phyloP scores from a whole-genome alignment of 345 rosid species.

The Gossypium raimondii region DNA sequence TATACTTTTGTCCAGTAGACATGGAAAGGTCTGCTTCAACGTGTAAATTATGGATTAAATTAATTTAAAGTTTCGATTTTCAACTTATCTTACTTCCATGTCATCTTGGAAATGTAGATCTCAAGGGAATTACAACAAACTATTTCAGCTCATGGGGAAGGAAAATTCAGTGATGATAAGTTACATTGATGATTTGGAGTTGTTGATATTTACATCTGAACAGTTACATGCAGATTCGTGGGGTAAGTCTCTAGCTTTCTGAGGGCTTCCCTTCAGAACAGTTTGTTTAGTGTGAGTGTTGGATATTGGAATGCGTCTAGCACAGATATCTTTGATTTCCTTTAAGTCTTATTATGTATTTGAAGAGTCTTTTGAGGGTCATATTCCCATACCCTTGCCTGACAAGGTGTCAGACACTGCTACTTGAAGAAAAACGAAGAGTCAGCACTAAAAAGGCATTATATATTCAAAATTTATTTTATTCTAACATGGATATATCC shows the following conservation, averaged over 20 bases:
- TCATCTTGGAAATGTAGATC: conserved; percentile 27
- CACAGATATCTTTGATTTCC: not conserved
- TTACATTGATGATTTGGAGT: conserved; percentile 38
- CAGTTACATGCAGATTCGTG: conserved; percentile 41
- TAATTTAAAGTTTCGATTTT: conserved; percentile 3
- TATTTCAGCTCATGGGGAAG: conserved; percentile 36
- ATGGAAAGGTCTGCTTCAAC: conserved; percentile 41
- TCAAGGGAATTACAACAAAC: conserved; percentile 20
- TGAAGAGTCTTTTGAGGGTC: not conserved
- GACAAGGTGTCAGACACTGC: too few species aligned
- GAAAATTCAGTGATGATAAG: conserved; percentile 37
- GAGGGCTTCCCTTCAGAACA: not conserved
- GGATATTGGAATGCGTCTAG: not conserved
- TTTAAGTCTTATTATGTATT: not conserved
- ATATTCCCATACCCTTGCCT: not conserved
- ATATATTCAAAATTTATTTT: too few species aligned
- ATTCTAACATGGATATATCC: not conserved
- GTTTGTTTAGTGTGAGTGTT: not conserved
- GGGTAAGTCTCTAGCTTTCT: conserved; percentile 35
- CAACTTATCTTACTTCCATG: not conserved
- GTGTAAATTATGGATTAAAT: not conserved
- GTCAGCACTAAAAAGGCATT: too few species aligned
- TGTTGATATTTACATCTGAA: conserved; percentile 61
- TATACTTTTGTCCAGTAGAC: conserved; percentile 51
- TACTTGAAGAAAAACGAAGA: too few species aligned